phyloP scores from a whole-genome alignment of 768 basidiomycete species.

The Termitomyces sp. region DNA sequence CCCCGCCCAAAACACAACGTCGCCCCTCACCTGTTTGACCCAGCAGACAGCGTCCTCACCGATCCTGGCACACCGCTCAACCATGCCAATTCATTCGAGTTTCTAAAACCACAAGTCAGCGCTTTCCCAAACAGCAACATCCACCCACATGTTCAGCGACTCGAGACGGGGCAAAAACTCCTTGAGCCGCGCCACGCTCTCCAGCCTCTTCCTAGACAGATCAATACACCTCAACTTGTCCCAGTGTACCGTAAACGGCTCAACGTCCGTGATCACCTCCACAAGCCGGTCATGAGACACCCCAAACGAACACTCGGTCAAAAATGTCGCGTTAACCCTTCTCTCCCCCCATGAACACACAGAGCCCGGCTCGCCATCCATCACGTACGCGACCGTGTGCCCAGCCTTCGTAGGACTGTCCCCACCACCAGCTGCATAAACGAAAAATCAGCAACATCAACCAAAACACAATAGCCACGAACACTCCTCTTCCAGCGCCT shows the following conservation, averaged over 20 bases:
- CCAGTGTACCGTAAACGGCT: conserved; percentile 95
- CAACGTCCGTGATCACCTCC: conserved; percentile 88
- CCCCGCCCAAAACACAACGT: neutral
- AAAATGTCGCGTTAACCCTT: conserved; percentile 45
- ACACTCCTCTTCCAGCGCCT: conserved; percentile 68
- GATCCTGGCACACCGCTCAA: conserved; percentile 70
- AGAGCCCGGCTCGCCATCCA: conserved; percentile 3
- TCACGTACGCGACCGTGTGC: conserved; percentile 38
- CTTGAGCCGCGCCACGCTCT: conserved; percentile 77
- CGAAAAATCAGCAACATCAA: neutral
- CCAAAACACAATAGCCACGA: conserved; percentile 15
- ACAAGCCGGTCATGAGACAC: conserved; percentile 90
- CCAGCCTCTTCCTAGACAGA: conserved; percentile 63
- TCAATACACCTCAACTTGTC: conserved; percentile 73
- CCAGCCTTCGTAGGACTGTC: conserved; percentile 49
- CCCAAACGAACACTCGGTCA: conserved; percentile 96
- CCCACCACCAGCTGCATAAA: conserved; percentile 22
- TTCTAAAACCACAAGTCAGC: conserved; percentile 15
- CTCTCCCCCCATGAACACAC: conserved; percentile 27
- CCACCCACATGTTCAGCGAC: conserved; percentile 65
- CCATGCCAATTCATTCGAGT: conserved; percentile 72
- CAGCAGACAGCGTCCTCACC: conserved; percentile 73
- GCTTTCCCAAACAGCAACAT: no score
- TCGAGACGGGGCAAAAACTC: conserved; percentile 87
- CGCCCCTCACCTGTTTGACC: conserved; percentile 61